phyloP scores from a whole-genome alignment of 768 basidiomycete species.

The Mycena metata region DNA sequence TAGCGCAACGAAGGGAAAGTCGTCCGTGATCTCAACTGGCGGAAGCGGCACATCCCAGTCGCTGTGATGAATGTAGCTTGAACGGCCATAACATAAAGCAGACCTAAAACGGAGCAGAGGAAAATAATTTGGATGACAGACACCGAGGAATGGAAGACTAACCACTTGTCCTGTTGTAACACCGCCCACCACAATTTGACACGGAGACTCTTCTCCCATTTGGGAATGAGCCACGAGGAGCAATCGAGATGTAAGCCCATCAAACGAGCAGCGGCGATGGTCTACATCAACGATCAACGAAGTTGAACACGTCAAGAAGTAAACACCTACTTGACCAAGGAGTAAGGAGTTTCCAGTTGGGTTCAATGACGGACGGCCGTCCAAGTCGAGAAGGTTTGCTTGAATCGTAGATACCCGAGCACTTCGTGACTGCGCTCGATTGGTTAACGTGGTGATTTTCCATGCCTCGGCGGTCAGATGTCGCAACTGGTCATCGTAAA shows the following conservation, averaged over 20 bases:
- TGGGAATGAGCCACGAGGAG: conserved; percentile 34
- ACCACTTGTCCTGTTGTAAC: conserved; percentile 39
- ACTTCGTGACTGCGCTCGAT: conserved; percentile 37
- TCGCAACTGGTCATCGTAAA: conserved; percentile 39
- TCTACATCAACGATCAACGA: conserved; percentile 17
- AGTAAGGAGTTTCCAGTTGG: conserved; percentile 39
- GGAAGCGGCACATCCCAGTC: conserved; percentile 40
- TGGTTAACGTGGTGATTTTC: conserved; percentile 38
- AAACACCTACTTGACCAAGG: conserved; percentile 33
- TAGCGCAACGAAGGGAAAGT: conserved; percentile 32
- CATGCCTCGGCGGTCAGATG: conserved; percentile 35
- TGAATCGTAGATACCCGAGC: conserved; percentile 38
- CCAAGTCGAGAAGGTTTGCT: conserved; percentile 38
- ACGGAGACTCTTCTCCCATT: conserved; percentile 37
- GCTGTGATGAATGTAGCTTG: conserved; percentile 35
- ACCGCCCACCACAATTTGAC: conserved; percentile 39
- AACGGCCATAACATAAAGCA: conserved; percentile 36
- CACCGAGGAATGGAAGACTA: not conserved
- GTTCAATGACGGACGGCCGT: conserved; percentile 39
- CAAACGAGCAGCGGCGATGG: conserved; percentile 38
- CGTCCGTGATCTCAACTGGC: conserved; percentile 30
- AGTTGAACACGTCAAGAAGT: not conserved
- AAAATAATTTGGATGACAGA: too few species aligned
- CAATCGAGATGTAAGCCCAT: conserved; percentile 39
- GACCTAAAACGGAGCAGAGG: conserved; percentile 17